Conservation (phyloP, 2,329 filamentous ascomycete species). For the Apiospora pterosperma region DNA sequence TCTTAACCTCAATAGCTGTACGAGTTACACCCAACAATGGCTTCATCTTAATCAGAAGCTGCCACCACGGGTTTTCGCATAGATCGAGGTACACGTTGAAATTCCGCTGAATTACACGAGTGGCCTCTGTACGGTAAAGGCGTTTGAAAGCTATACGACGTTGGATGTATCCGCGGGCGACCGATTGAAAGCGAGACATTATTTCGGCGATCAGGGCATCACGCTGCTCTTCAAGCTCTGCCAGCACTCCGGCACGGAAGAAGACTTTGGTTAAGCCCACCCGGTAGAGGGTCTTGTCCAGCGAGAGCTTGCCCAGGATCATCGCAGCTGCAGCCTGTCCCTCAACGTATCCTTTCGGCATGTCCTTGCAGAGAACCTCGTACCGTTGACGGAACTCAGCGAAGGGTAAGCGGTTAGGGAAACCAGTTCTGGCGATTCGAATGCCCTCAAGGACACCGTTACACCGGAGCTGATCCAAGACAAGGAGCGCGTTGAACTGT, state of each 20-base stretch:
- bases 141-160: conserved; percentile 87
- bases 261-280: conserved; percentile 97
- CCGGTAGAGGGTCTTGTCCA: conserved; percentile 84
- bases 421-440: conserved; percentile 92
- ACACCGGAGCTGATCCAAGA: conserved; percentile 94
- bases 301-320: conserved; percentile 83
- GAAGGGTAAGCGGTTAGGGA: conserved; percentile 90
- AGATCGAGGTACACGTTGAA: conserved; percentile 89
- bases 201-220: conserved; percentile 92
- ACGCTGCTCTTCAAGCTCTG: conserved; percentile 93
- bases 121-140: conserved; percentile 90
- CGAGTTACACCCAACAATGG: conserved; percentile 88
- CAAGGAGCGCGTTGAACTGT: conserved; percentile 85
- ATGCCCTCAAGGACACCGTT: conserved; percentile 99
- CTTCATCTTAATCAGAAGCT: conserved; percentile 90
- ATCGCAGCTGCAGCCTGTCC: conserved; percentile 80
- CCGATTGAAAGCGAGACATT: conserved; percentile 87
- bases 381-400: conserved; percentile 93
- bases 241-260: conserved; percentile 92
- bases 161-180: conserved; percentile 86
- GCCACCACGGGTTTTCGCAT: conserved; percentile 95
- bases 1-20: conserved; percentile 91
- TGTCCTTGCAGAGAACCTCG: conserved; percentile 83
- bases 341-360: conserved; percentile 88
- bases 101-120: conserved; percentile 90